Base-by-base conservation (phyloP, 176 grass and related monocot species). In the Chloris gayana region DNA sequence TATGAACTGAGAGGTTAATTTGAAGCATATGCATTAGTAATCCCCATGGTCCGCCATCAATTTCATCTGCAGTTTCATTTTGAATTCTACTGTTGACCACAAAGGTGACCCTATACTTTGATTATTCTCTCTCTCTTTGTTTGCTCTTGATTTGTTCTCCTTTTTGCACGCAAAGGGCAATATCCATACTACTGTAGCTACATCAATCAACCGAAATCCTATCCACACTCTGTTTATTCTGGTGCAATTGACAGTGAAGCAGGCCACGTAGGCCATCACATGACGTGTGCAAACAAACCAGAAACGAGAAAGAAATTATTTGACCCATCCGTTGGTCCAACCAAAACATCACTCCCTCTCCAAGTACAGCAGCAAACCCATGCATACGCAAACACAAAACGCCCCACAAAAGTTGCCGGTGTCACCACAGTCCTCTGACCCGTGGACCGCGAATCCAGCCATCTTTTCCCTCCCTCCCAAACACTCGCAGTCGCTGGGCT, bases 281-380 rank as follows among this genome's bases (percentile, higher is more conserved):
- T 9, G 75, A 14, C 61, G 34, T 0, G 47, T 22, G 69, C 33
- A 54, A 80, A 75, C 80, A 78, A 70, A 65, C 65, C 9, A 35
- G 65, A 72, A 9, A 65, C 57, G 14, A 32, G 70, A 57, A 65
- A 57, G 19, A 88, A 78, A 72, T 51, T 50, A 79, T 50, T 83
- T 68, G 80, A 68, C 61, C 35, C 71, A 31, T 38, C 9, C 62
- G 3, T 29, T n/a, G 9, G 65, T 74, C 72, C 72, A 60, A 46
- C n/a, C 33, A 38, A 79, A 70, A 34, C 39, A 10, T 9, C 10
- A 6, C 11, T n/a, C n/a, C 13, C 33, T 8, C 21, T 14, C 22
- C 3, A 5, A 24, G 18, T 9, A n/a, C 21, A 54, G 14, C 57
- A 64, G 54, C 59, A 31, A 21, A 25, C 24, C 30, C 67, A 64